Evolutionary conservation across 352 stramenopile genomes (phyloP).

Genomic region (Globisporangium paddicum): DNA sequence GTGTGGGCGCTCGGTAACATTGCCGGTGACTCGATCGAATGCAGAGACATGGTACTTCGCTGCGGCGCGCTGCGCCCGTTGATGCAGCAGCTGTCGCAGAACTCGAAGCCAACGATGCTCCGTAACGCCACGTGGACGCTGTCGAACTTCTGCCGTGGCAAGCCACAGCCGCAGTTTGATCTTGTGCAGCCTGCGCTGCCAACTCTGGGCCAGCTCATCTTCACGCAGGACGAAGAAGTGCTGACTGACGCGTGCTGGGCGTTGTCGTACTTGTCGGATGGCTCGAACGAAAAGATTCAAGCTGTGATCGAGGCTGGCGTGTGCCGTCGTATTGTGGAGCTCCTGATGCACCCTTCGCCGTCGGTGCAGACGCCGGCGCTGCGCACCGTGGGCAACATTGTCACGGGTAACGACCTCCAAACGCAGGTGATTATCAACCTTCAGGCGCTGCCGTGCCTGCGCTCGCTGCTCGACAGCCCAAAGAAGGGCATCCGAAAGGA

Average conservation of each 20-base stretch:
- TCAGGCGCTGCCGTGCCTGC: constrained; percentile 95
- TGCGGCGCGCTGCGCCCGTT: constrained; percentile 94
- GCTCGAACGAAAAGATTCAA: constrained; percentile 99
- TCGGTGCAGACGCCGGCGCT: constrained; percentile 82
- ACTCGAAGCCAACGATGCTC: constrained; percentile 94
- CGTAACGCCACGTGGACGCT: constrained; percentile 99
- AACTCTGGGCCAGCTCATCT: constrained; percentile 96
- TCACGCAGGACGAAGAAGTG: constrained; percentile 97
- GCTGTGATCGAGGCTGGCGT: constrained; percentile 97
- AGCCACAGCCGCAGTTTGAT: constrained; percentile 94
- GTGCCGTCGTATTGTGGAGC: constrained; percentile 95
- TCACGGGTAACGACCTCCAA: constrained; percentile 98
- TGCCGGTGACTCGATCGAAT: constrained; percentile 96
- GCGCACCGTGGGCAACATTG: constrained; percentile 97
- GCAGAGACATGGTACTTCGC: constrained; percentile 94
- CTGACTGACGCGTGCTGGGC: constrained; percentile 99
- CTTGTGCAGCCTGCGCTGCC: constrained; percentile 92
- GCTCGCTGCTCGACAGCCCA: constrained; percentile 90
- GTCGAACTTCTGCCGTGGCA: constrained; percentile 97
- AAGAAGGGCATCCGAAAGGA: constrained; percentile 99
- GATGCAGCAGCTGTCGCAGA: constrained; percentile 91
- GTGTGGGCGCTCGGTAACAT: constrained; percentile 99
- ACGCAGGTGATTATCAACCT: constrained; percentile 99
- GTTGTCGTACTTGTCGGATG: constrained; percentile 97
- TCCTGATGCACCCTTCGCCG: constrained; percentile 83